Conservation (phyloP, 2,329 filamentous ascomycete genomes). For the Berkeleyomyces basicola region DNA sequence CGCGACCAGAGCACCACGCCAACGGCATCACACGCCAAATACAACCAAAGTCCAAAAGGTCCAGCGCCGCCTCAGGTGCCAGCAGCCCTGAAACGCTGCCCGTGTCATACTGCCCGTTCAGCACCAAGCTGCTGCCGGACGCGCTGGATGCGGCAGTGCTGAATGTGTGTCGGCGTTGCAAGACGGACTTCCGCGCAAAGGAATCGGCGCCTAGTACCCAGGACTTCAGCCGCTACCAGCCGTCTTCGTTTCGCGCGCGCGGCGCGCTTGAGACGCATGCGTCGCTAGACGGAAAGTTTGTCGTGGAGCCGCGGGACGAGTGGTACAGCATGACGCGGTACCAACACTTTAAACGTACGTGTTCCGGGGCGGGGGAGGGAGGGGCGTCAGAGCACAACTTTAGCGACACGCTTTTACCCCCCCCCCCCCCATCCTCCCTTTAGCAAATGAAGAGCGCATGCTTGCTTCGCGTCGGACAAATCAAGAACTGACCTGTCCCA, state of each 20-base stretch:
- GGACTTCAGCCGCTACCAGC: not conserved
- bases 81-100: not conserved
- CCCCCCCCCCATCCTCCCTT: too few species aligned
- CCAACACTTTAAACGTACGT: conserved; percentile 6
- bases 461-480: too few species aligned
- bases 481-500: not conserved
- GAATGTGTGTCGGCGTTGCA: not conserved
- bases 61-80: not conserved
- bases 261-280: conserved; percentile 2
- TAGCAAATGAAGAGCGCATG: too few species aligned
- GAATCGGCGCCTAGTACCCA: not conserved
- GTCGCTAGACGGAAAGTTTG: conserved; percentile 6
- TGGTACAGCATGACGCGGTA: conserved; percentile 12
- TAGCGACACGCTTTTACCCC: too few species aligned
- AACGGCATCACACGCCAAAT: not conserved
- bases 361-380: too few species aligned
- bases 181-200: not conserved
- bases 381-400: too few species aligned
- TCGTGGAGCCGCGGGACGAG: conserved; percentile 6
- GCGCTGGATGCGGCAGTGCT: not conserved
- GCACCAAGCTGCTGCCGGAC: not conserved
- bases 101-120: not conserved
- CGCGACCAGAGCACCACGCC: too few species aligned
- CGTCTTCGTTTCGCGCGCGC: not conserved
- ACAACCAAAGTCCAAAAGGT: not conserved